Conservation (phyloP, 228 moss, liverwort and hornwort genomes). For the Sphagnum fallax region DNA sequence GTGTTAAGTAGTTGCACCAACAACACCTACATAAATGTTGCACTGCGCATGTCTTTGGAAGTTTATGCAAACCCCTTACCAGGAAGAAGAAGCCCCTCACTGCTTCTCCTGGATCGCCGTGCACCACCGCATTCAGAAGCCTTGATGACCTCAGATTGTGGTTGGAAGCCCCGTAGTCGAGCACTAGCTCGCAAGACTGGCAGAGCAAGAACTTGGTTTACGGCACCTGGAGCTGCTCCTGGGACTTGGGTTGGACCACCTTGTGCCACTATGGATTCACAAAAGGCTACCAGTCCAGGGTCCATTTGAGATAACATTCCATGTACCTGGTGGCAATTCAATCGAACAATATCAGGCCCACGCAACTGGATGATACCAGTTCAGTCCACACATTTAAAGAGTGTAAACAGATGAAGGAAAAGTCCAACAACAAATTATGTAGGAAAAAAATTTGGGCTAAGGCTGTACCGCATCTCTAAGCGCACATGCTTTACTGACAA, state of each 20-base stretch:
- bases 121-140: constrained; percentile 18
- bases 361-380: too few relatives aligned
- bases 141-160: constrained; percentile 40
- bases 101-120: constrained; percentile 37
- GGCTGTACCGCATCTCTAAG: constrained; percentile 62
- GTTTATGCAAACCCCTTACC: constrained; percentile 19
- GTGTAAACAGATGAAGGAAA: too few relatives aligned
- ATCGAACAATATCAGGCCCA: not conserved
- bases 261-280: constrained; percentile 50
- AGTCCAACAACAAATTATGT: too few relatives aligned
- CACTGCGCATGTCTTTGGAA: not conserved
- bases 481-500: constrained; percentile 81
- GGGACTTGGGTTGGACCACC: constrained; percentile 54
- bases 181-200: constrained; percentile 47
- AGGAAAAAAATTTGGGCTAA: too few relatives aligned
- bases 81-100: constrained; percentile 37
- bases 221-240: constrained; percentile 29
- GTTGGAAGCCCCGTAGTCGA: constrained; percentile 49
- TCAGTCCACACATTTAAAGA: too few relatives aligned
- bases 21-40: not conserved
- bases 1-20: not conserved
- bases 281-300: constrained; percentile 49
- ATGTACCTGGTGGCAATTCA: constrained; percentile 31
- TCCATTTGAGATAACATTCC: constrained; percentile 62
- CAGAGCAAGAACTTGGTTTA: constrained; percentile 37